These are phyloP conservation scores for Leccinum pachyderme DNA, from an alignment of 1,284 basidiomycete genomes.

Conservation along the genomic window DNA sequence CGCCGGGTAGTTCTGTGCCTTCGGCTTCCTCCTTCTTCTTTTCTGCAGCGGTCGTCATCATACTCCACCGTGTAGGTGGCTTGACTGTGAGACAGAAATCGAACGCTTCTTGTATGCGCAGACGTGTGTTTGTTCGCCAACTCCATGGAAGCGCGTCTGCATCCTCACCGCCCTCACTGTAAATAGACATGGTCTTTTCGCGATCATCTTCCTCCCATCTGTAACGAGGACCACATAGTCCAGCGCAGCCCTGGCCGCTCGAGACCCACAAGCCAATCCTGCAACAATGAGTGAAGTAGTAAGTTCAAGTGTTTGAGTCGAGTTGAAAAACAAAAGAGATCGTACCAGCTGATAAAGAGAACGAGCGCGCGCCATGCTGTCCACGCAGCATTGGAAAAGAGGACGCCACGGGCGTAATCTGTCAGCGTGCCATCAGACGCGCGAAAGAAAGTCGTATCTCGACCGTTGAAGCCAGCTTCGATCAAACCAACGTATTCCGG, in stretches of 20 bases:
- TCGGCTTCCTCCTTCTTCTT: constrained; percentile 39
- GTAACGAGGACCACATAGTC: constrained; percentile 77
- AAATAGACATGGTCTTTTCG: constrained; percentile 54
- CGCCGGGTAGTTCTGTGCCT: constrained; percentile 28
- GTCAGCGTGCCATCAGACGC: constrained; percentile 61
- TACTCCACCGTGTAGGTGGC: constrained; percentile 34
- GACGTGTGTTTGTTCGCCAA: constrained; percentile 71
- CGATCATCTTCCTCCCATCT: constrained; percentile 77
- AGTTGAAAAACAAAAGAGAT: background rate
- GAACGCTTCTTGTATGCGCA: constrained; percentile 73
- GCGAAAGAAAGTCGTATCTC: constrained; percentile 75
- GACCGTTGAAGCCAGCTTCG: constrained; percentile 45
- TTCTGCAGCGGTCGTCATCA: constrained; percentile 15
- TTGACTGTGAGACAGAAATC: constrained; percentile 71
- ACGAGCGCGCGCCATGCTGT: constrained; percentile 67
- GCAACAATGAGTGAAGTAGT: background rate
- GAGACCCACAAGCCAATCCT: constrained; percentile 75
- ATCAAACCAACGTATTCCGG: constrained; percentile 46
- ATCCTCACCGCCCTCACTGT: constrained; percentile 48
- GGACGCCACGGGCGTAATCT: constrained; percentile 67
- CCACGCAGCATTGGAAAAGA: constrained; percentile 77
- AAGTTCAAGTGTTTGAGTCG: background rate
- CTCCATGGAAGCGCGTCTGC: constrained; percentile 61
- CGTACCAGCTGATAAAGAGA: constrained; percentile 63
- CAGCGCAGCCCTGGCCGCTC: constrained; percentile 71